These are phyloP conservation scores for Solanum piurae DNA, from an alignment of 257 asterid species.

Conservation along the genomic window DNA sequence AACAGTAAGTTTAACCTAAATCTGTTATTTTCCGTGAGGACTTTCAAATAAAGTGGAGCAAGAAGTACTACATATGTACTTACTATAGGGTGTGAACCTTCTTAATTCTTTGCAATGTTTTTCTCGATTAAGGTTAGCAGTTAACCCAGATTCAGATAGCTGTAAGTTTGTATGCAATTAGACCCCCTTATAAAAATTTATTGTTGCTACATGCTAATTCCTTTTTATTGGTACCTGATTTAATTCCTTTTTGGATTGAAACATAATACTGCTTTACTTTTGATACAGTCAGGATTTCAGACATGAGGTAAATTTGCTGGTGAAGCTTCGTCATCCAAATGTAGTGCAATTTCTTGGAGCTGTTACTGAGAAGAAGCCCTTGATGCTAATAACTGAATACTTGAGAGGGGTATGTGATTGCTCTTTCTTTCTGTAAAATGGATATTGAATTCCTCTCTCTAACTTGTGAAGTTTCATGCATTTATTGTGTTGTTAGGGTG, in stretches of 20 bases:
- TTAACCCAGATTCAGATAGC: not conserved
- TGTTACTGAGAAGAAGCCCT: conserved; percentile 84
- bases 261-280: not conserved
- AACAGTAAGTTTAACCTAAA: not conserved
- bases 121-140: not conserved
- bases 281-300: conserved; percentile 89
- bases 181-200: not conserved
- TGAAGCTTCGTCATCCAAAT: conserved; percentile 98
- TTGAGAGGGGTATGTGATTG: conserved; percentile 74
- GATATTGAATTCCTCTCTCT: not conserved
- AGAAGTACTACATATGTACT: not conserved
- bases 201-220: not conserved
- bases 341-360: conserved; percentile 98
- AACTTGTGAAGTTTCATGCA: not conserved
- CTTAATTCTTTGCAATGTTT: not conserved
- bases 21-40: not conserved
- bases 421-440: not conserved
- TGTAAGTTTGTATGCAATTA: not conserved
- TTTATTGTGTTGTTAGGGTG: conserved; percentile 54
- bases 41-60: not conserved
- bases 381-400: conserved; percentile 90
- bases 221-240: not conserved
- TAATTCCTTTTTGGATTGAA: not conserved
- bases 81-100: not conserved
- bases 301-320: conserved; percentile 94